Percentiles rank a stretch among this genome's conserved stretches.
phyloP scores from a whole-genome alignment of 805 yeast species.

The Saccharomycopsis vini region DNA sequence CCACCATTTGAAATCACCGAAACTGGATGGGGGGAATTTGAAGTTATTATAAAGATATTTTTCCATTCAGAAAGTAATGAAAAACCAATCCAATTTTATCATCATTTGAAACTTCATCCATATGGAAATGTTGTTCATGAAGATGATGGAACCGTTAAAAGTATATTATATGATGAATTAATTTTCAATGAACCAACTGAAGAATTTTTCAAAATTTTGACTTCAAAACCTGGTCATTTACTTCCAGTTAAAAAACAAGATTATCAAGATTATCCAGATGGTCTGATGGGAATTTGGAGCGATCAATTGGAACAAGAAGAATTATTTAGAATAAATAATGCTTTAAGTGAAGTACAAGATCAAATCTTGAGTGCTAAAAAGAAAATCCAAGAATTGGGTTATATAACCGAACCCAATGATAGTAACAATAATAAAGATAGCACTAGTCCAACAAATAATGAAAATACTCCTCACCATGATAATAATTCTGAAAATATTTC shows the following conservation, averaged over 20 bases:
- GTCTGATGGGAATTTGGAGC: slow-evolving; percentile 28
- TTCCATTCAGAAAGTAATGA: slow-evolving; percentile 84
- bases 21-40: slow-evolving; percentile 99
- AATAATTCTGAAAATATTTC: no score
- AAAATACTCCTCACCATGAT: no score
- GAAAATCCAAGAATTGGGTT: slow-evolving; percentile 1
- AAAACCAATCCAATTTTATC: slow-evolving; percentile 77
- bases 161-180: slow-evolving; percentile 74
- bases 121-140: slow-evolving; percentile 37
- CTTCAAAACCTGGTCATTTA: slow-evolving; percentile 54
- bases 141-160: slow-evolving; percentile 34
- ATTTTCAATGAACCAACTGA: slow-evolving; percentile 97
- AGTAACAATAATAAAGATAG: no score
- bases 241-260: slow-evolving; percentile 36
- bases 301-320: slow-evolving; percentile 59
- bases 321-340: slow-evolving; percentile 41
- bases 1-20: slow-evolving; percentile 96
- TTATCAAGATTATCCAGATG: slow-evolving; percentile 13
- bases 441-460: no score
- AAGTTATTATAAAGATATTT: slow-evolving; percentile 76
- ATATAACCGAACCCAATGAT: neutral
- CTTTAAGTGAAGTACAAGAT: slow-evolving; percentile 24
- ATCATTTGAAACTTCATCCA: slow-evolving; percentile 87
- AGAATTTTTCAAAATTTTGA: slow-evolving; percentile 67
- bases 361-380: slow-evolving; percentile 11